Percentiles rank a stretch among this genome's conserved stretches.
Conservation (phyloP, 2,329 filamentous ascomycete species). For the Davidsoniella neocaledoniae region DNA sequence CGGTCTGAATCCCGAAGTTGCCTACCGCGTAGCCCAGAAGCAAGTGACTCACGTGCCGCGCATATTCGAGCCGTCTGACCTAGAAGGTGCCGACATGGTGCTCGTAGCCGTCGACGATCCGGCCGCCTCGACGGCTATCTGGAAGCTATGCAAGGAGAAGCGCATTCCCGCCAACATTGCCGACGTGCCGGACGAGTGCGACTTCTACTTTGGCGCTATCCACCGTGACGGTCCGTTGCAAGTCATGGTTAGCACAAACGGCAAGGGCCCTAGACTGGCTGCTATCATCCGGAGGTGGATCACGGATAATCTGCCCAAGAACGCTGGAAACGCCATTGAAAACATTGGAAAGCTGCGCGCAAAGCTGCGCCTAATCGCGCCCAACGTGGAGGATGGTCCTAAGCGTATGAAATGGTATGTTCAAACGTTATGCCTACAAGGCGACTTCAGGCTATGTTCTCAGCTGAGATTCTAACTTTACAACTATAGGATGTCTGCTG, state of each 20-base stretch:
- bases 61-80: conserved; percentile 69
- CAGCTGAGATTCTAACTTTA: conserved; percentile 9
- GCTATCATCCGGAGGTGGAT: conserved; percentile 75
- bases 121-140: conserved; percentile 74
- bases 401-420: conserved; percentile 80
- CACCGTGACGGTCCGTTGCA: conserved; percentile 90
- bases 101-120: conserved; percentile 88
- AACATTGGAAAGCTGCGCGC: conserved; percentile 65
- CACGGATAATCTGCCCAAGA: conserved; percentile 54
- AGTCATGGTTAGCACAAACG: conserved; percentile 98
- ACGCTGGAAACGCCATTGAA: conserved; percentile 72
- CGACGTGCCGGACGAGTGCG: conserved; percentile 89
- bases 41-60: conserved; percentile 72
- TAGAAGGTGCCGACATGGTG: conserved; percentile 73
- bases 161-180: conserved; percentile 87
- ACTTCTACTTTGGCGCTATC: conserved; percentile 96
- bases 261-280: conserved; percentile 81
- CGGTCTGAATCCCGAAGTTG: conserved; percentile 78
- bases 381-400: conserved; percentile 53
- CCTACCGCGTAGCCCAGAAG: conserved; percentile 55
- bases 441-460: not conserved
- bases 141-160: conserved; percentile 78
- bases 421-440: not conserved
- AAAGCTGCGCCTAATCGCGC: conserved; percentile 63
- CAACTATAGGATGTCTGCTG: conserved; percentile 62